Evolutionary conservation across 331 rosid genomes (phyloP).

Genomic region (Malus hybrid): DNA sequence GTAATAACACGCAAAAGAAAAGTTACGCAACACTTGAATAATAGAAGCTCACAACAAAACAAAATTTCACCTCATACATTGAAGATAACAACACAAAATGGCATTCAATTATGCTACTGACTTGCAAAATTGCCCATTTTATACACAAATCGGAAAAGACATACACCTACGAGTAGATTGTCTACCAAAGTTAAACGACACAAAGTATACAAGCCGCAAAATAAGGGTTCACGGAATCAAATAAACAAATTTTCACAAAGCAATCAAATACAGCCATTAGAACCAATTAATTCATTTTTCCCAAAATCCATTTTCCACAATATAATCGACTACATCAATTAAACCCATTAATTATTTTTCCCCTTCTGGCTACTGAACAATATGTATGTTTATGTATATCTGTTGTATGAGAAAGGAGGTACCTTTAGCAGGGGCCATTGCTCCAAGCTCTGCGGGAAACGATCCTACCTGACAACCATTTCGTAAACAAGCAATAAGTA

Average conservation of each 20-base stretch:
- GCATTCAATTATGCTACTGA: background rate
- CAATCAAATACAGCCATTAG: background rate
- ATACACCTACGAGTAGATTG: background rate
- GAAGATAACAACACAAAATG: background rate
- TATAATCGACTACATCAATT: background rate
- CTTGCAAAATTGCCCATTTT: too few species aligned
- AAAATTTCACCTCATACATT: too few species aligned
- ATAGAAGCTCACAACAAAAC: background rate
- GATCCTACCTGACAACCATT: slow-evolving; percentile 5
- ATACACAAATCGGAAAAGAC: background rate
- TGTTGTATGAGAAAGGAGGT: background rate
- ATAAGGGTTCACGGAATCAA: background rate
- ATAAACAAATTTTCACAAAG: too few species aligned
- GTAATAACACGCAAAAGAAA: background rate
- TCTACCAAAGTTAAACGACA: background rate
- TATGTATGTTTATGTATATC: background rate
- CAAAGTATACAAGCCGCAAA: background rate
- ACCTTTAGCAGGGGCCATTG: slow-evolving; percentile 42
- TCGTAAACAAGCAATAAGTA: background rate
- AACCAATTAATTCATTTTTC: background rate
- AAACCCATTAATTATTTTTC: background rate
- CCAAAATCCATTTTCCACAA: background rate
- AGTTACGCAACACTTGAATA: background rate
- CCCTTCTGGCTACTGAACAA: background rate
- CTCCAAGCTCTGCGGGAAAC: slow-evolving; percentile 15